Conservation (phyloP, 306 rosid genomes). For the Cyclanthera cordifolia region DNA sequence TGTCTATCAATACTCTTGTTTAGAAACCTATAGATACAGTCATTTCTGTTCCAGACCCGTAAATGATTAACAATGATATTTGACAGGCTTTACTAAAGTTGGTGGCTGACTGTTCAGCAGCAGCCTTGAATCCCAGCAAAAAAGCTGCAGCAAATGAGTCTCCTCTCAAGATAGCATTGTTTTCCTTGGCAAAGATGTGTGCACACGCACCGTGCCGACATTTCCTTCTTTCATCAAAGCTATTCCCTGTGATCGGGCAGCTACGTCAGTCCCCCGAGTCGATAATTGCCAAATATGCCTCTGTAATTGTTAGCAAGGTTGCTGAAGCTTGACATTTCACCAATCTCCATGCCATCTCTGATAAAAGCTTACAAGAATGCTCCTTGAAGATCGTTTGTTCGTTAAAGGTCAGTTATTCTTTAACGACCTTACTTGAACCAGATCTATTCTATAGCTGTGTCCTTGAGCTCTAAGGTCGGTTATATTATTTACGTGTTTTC, state of each 20-base stretch:
- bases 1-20: too few relatives aligned
- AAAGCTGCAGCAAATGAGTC: conserved; percentile 62
- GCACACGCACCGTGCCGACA: conserved; percentile 64
- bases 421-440: not conserved
- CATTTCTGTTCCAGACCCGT: not conserved
- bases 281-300: conserved; percentile 56
- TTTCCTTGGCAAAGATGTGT: conserved; percentile 90
- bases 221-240: conserved; percentile 62
- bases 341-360: not conserved
- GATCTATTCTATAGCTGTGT: too few relatives aligned
- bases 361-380: conserved; percentile 6
- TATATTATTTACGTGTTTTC: not conserved
- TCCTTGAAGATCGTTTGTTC: too few relatives aligned
- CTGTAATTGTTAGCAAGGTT: conserved; percentile 48
- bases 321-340: conserved; percentile 36
- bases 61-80: not conserved
- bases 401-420: not conserved
- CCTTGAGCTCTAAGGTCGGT: not conserved
- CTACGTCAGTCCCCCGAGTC: conserved; percentile 76
- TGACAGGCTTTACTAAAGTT: conserved; percentile 69
- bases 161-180: conserved; percentile 84
- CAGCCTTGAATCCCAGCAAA: conserved; percentile 53
- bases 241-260: conserved; percentile 60
- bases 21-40: too few relatives aligned
- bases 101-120: conserved; percentile 58